Conservation (phyloP, 306 rosid species). For the Calophaca sinica region DNA sequence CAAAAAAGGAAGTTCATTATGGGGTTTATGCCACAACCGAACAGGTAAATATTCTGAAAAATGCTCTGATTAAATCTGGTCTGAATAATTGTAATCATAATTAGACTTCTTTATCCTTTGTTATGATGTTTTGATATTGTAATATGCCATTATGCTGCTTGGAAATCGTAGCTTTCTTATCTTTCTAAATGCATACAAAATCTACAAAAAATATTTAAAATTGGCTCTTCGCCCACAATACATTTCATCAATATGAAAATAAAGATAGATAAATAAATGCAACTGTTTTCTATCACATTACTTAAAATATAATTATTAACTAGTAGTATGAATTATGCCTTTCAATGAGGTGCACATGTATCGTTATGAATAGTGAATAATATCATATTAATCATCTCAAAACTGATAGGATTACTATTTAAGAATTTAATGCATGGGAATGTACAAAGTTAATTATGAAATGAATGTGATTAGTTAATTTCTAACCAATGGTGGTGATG, state of each 20-base stretch:
- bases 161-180: slow-evolving; percentile 11
- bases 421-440: neutral
- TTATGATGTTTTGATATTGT: slow-evolving; percentile 14
- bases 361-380: neutral
- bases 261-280: neutral
- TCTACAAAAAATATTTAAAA: slow-evolving; percentile 8
- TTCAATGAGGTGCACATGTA: neutral
- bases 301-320: neutral
- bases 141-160: slow-evolving; percentile 16
- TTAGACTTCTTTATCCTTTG: slow-evolving; percentile 4
- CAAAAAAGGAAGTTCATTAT: slow-evolving; percentile 73
- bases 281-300: neutral
- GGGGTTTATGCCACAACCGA: slow-evolving; percentile 86
- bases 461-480: slow-evolving; percentile 4
- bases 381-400: neutral
- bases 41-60: slow-evolving; percentile 60
- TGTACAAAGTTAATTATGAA: slow-evolving; percentile 10
- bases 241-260: neutral
- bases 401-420: neutral
- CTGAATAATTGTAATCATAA: slow-evolving; percentile 23
- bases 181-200: slow-evolving; percentile 10
- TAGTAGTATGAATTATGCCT: neutral
- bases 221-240: neutral
- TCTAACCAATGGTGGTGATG: neutral
- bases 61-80: slow-evolving; percentile 33